phyloP scores from a whole-genome alignment of 1,284 basidiomycete species.

The Neotropicomus parvogracilis region DNA sequence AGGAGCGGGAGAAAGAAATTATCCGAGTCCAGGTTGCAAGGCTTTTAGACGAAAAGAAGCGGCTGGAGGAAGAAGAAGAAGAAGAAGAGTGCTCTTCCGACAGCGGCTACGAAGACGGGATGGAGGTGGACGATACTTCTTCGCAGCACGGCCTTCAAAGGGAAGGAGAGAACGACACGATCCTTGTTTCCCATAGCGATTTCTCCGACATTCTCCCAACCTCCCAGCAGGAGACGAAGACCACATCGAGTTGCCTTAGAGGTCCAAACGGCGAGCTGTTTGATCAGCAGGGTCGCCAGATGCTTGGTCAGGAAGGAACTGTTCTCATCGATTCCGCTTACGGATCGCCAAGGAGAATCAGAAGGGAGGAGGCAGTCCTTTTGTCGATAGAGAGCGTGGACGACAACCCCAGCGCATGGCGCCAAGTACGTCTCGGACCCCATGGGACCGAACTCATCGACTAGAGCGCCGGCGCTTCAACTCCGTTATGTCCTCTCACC shows the following conservation, averaged over 20 bases:
- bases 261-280: conserved; percentile 23
- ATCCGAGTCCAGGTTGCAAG: conserved; percentile 17
- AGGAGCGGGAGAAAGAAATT: conserved; percentile 17
- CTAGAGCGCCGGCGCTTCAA: background rate
- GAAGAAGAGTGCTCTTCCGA: conserved; percentile 1
- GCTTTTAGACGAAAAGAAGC: conserved; percentile 19
- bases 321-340: conserved; percentile 15
- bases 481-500: background rate
- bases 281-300: conserved; percentile 14
- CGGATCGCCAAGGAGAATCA: conserved; percentile 3
- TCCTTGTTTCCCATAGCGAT: conserved; percentile 9
- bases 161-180: conserved; percentile 8
- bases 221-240: conserved; percentile 1
- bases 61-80: conserved; percentile 5
- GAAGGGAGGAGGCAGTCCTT: conserved; percentile 4
- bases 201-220: background rate
- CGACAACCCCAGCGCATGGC: background rate
- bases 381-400: background rate
- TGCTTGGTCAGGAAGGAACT: conserved; percentile 25
- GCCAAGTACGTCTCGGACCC: conserved; percentile 12
- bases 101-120: conserved; percentile 20
- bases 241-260: background rate
- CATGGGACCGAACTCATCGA: conserved; percentile 25
- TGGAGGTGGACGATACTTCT: conserved; percentile 5
- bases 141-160: conserved; percentile 4